A percentile compares a stretch with the other conserved stretches of the same genome.
phyloP scores from a whole-genome alignment of 306 rosid species.

The Gastrolobium villosum region DNA sequence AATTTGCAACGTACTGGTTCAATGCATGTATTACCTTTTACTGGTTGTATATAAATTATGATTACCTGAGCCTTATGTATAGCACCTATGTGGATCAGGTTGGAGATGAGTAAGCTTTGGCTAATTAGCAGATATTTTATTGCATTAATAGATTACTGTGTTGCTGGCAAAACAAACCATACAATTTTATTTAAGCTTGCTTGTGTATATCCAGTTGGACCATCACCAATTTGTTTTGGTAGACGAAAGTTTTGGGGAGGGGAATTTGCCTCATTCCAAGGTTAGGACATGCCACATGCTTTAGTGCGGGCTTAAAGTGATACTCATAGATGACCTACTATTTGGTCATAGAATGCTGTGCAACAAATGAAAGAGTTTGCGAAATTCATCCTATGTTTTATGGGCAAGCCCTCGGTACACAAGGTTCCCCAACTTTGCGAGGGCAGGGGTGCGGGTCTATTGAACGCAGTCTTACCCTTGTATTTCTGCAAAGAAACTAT shows the following conservation, averaged over 20 bases:
- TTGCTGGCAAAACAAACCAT: conserved; percentile 6
- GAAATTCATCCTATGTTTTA: conserved; percentile 15
- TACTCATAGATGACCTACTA: not conserved
- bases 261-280: not conserved
- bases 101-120: not conserved
- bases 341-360: not conserved
- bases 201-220: not conserved
- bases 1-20: not conserved
- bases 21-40: too few species aligned
- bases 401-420: too few species aligned
- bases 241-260: not conserved
- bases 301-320: not conserved
- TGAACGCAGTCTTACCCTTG: too few species aligned
- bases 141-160: not conserved
- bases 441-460: too few species aligned
- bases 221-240: not conserved
- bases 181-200: not conserved
- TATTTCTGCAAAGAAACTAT: too few species aligned
- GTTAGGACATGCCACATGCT: not conserved
- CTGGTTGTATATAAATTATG: too few species aligned
- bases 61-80: too few species aligned
- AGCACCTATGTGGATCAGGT: too few species aligned
- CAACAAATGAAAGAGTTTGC: conserved; percentile 3
- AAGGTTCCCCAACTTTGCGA: too few species aligned
- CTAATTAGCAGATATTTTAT: not conserved